Evolutionary conservation across 257 asterid genomes (phyloP), one percentile per base, ranked within the genome.

Genomic region (Capsicum rhomboideum): DNA sequence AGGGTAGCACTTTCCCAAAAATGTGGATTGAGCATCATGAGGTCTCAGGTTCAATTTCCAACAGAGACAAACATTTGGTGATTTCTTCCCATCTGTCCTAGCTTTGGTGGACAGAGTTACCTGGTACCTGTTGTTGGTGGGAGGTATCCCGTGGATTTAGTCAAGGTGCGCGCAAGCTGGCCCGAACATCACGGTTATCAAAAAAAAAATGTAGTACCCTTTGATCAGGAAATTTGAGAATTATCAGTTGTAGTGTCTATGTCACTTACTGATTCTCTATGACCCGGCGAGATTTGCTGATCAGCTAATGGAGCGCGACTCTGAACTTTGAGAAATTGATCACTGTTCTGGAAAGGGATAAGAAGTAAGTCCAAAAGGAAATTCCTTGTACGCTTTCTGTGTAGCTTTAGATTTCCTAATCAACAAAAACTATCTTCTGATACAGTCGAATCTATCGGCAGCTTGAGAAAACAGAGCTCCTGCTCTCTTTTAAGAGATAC

Each of bases 381-480:
- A 42, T 40, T 40, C 31, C 78, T 18, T 40, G 31, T 69, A 40
- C 10, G 1, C 54, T 28, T 83, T 46, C 40, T 56, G 77, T 53
- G 85, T 74, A 75, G 66, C 68, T 83, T 75, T 74, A 61, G 77
- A 75, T 53, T 68, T 75, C 20, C 64, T 52, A 56, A 75, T 72
- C 55, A 44, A 31, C 56, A 75, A 55, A 71, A 40, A 53, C 46
- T 14, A 29, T 66, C 21, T 29, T 66, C 44, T 29, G 8, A 4
- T 72, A 42, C 42, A 72, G 26, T 42, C 11, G 6, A 66, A 66
- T 66, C 74, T 16, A 31, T 29, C 21, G 21, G 46, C 74, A 29
- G 74, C 74, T 4, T n/a, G n/a, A 44, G 52, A 72, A 44, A 42
- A 72, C 37, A 72, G 29, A 40, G 78, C 54, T 40, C 78, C 10